phyloP scores from a whole-genome alignment of 768 basidiomycete genomes.

The Amanita jacksonii region DNA sequence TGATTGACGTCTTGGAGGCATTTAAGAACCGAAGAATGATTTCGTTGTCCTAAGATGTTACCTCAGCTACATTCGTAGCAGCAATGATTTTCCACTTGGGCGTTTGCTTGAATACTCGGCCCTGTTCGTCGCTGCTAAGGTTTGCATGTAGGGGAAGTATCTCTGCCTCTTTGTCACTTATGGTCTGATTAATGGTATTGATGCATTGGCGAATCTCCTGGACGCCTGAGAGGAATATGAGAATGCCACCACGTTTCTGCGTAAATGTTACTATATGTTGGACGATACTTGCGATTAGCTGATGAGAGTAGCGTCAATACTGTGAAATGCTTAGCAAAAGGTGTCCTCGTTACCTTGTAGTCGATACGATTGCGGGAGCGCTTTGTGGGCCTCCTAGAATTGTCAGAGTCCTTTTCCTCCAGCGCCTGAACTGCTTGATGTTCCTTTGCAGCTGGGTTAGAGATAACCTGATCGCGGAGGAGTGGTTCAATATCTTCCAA shows the following conservation, averaged over 20 bases:
- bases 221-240: constrained; percentile 88
- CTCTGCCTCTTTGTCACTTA: constrained; percentile 29
- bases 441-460: too few species aligned
- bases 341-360: constrained; percentile 42
- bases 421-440: not conserved
- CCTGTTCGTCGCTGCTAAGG: constrained; percentile 77
- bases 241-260: constrained; percentile 50
- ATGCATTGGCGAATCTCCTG: constrained; percentile 80
- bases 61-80: constrained; percentile 89
- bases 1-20: constrained; percentile 64
- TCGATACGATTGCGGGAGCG: constrained; percentile 35
- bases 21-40: not conserved
- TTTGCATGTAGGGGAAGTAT: constrained; percentile 86
- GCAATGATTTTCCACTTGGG: constrained; percentile 76
- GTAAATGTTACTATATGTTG: constrained; percentile 46
- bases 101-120: constrained; percentile 56
- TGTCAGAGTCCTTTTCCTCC: not conserved
- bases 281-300: constrained; percentile 64
- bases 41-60: constrained; percentile 17
- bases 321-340: not conserved
- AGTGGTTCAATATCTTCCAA: constrained; percentile 68
- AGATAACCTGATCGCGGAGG: constrained; percentile 35
- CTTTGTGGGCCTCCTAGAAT: not conserved
- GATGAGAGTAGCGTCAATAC: constrained; percentile 3
- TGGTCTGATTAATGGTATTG: constrained; percentile 36